These are phyloP conservation scores for Spergularia bocconei DNA, from an alignment of 148 eudicot genomes.

Conservation along the genomic window DNA sequence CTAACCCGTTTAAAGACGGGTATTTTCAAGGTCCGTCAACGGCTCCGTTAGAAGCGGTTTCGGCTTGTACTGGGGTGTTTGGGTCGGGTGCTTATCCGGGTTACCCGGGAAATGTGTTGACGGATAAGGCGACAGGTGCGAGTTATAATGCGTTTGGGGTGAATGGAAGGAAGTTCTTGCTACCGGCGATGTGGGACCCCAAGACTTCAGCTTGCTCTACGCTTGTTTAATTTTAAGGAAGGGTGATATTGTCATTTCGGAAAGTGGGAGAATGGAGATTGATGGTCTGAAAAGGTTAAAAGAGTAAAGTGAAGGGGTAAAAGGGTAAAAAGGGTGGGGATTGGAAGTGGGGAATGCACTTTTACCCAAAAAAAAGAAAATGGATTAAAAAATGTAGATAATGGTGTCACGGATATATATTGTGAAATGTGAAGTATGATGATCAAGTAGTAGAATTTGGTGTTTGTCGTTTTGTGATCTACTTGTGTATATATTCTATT, in stretches of 20 bases:
- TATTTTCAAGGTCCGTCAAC: slow-evolving; percentile 49
- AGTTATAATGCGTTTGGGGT: slow-evolving; percentile 59
- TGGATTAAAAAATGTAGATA: slow-evolving; percentile 7
- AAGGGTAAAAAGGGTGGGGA: too few relatives aligned
- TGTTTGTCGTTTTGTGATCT: slow-evolving; percentile 21
- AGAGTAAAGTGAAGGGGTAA: too few relatives aligned
- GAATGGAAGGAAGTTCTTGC: slow-evolving; percentile 46
- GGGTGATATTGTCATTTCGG: too few relatives aligned
- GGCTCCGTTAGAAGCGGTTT: slow-evolving; percentile 55
- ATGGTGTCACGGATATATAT: slow-evolving; percentile 2
- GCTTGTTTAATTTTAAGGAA: slow-evolving; percentile 17
- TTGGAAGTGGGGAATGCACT: too few relatives aligned
- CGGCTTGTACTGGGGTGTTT: slow-evolving; percentile 59
- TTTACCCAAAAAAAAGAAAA: background rate
- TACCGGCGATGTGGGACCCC: slow-evolving; percentile 73
- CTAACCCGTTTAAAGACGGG: slow-evolving; percentile 55
- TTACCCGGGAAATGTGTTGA: slow-evolving; percentile 37
- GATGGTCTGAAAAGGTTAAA: too few relatives aligned
- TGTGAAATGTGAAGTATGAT: too few relatives aligned
- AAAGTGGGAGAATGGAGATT: too few relatives aligned
- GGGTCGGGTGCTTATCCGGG: slow-evolving; percentile 61
- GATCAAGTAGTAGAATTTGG: background rate
- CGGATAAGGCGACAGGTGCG: slow-evolving; percentile 47
- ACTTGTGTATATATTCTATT: too few relatives aligned
- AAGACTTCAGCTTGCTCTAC: slow-evolving; percentile 41